Percentiles rank a stretch among this genome's conserved stretches.
Evolutionary conservation across 371 early-diverging fungal species (phyloP).

Genomic region (Umbelopsis sp.): DNA sequence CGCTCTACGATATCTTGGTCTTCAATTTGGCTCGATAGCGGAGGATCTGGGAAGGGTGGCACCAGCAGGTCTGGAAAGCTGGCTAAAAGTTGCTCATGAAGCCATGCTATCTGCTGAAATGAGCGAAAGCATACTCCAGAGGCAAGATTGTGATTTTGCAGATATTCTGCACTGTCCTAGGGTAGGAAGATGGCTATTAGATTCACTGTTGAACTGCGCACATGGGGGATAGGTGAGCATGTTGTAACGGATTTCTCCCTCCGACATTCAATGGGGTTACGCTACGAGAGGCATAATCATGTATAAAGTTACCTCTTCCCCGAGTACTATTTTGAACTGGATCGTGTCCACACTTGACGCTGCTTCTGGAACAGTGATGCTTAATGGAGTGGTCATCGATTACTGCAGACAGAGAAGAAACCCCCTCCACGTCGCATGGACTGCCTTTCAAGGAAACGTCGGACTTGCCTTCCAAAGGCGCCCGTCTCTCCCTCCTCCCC

Average conservation of each 20-base stretch:
- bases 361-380: constrained; percentile 58
- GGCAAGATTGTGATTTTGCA: constrained; percentile 23
- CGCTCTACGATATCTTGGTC: constrained; percentile 68
- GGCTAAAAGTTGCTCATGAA: constrained; percentile 48
- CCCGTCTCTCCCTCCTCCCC: not conserved
- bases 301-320: constrained; percentile 35
- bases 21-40: constrained; percentile 49
- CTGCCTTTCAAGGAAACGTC: not conserved
- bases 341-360: constrained; percentile 65
- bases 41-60: constrained; percentile 61
- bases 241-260: not conserved
- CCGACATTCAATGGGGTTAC: not conserved
- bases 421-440: not conserved
- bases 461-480: not conserved
- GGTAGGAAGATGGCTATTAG: not conserved
- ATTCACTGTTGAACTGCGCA: not conserved
- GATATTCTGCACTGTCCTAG: constrained; percentile 25
- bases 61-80: constrained; percentile 47
- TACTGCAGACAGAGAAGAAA: constrained; percentile 1
- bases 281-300: not conserved
- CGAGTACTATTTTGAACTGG: constrained; percentile 60
- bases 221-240: constrained; percentile 22
- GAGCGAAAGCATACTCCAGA: constrained; percentile 52
- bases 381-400: constrained; percentile 13
- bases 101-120: constrained; percentile 64